Evolutionary conservation across 768 basidiomycete species (phyloP), one percentile per base, ranked within the genome.

Genomic region (Boletus pseudo-olivaceus): DNA sequence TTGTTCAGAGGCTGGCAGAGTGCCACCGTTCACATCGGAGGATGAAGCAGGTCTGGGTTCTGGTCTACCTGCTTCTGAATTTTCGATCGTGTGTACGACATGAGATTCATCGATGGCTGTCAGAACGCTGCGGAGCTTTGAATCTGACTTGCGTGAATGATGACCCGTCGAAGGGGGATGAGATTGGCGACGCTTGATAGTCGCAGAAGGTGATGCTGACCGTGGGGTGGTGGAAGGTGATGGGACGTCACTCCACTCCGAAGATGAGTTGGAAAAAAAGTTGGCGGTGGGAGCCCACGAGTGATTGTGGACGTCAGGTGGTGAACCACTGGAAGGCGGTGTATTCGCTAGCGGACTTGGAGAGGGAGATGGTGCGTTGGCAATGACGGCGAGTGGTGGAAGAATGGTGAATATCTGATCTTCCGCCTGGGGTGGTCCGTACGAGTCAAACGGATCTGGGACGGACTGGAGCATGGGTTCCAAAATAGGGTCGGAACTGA

Each of bases 361-460:
- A 23, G 83, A 78, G 15, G 85, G 72, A 7, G 87, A 83, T n/a
- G 74, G 75, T 23, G 74, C 73, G 38, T 82, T 81, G 75, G 87
- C 85, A 54, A 91, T 84, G 46, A 82, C 78, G 32, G 88, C 88
- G 32, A 93, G 77, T 3, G 95, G 94, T 6, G 92, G 85, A 2
- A 98, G 80, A 56, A 97, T 95, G 66, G 85, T 91, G 73, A 96
- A 96, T 59, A 97, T 94, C 66, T 93, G 87, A 63, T 93, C 88
- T 68, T 94, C 90, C 39, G 89, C 78, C 62, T 88, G 90, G 3
- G 88, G 87, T 20, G 90, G 89, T 5, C 91, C 92, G 63, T 96
- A 96, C 0, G 91, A 82, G 59, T 96, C 93, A 58, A 96, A 96
- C 32, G 94, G 91, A 68, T 97, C 94, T 19, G 93, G 93, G 44